Percentiles rank a stretch among this genome's conserved stretches.
Evolutionary conservation across 306 rosid genomes (phyloP).

Genomic region (Glycine tomentella): DNA sequence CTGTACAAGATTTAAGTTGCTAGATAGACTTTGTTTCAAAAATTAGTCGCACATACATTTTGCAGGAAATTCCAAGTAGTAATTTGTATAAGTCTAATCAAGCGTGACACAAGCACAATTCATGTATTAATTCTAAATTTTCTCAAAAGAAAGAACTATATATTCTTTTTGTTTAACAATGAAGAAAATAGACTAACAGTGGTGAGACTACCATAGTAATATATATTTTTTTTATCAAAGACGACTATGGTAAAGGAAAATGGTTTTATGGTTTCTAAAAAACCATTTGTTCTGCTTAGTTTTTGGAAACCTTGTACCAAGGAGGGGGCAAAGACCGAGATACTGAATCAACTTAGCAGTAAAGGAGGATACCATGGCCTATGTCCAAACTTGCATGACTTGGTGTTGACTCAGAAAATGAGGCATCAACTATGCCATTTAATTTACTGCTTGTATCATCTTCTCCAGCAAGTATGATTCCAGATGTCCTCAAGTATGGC

Average conservation of each 20-base stretch:
- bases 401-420: conserved; percentile 77
- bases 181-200: not conserved
- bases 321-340: conserved; percentile 17
- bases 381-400: conserved; percentile 87
- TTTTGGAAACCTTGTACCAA: not conserved
- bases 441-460: conserved; percentile 65
- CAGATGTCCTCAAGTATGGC: conserved; percentile 81
- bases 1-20: conserved; percentile 39
- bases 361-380: conserved; percentile 72
- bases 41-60: conserved; percentile 9
- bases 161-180: conserved; percentile 11
- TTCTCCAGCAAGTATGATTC: conserved; percentile 92
- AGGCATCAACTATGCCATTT: conserved; percentile 59
- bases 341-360: conserved; percentile 17
- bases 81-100: not conserved
- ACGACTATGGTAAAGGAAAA: conserved; percentile 1
- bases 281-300: not conserved
- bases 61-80: conserved; percentile 7
- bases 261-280: not conserved
- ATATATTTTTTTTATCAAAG: conserved; percentile 27
- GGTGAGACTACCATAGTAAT: not conserved
- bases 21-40: conserved; percentile 19
- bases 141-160: too few species aligned
- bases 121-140: too few species aligned
- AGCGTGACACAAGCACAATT: too few species aligned